phyloP scores from a whole-genome alignment of 345 rosid genomes.

The Gossypium longicalyx region DNA sequence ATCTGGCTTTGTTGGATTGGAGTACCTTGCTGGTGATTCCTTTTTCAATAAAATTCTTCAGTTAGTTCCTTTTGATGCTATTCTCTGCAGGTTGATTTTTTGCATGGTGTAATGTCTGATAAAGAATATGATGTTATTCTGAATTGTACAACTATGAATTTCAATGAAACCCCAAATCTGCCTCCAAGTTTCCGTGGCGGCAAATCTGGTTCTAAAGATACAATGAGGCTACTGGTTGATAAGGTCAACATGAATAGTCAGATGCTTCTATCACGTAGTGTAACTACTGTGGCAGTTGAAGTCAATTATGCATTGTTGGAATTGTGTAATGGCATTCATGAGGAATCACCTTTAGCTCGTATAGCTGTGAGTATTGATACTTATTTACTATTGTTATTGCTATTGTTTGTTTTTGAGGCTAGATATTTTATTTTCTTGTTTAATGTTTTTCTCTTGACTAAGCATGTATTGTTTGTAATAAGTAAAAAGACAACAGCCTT shows the following conservation, averaged over 20 bases:
- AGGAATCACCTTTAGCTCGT: conserved; percentile 82
- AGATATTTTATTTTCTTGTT: background rate
- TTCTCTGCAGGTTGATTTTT: conserved; percentile 70
- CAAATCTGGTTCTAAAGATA: conserved; percentile 64
- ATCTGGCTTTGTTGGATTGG: conserved; percentile 2
- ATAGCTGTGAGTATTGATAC: conserved; percentile 58
- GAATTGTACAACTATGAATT: conserved; percentile 63
- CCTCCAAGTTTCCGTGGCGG: conserved; percentile 90
- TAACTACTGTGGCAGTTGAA: conserved; percentile 82
- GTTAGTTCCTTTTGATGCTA: conserved; percentile 13
- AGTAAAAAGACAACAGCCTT: background rate
- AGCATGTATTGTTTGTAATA: background rate
- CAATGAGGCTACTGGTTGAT: conserved; percentile 82
- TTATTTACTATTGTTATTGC: conserved; percentile 12
- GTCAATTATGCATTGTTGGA: conserved; percentile 81
- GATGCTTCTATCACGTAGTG: conserved; percentile 74
- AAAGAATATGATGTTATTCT: conserved; percentile 82
- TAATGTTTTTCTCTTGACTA: background rate
- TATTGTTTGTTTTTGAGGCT: background rate
- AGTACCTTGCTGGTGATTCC: background rate
- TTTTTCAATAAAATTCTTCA: background rate
- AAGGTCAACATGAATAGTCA: conserved; percentile 90
- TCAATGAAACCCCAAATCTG: conserved; percentile 76
- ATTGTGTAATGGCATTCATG: conserved; percentile 74
- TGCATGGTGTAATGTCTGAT: conserved; percentile 84